Conservation (phyloP, 129 eudicot species). For the Tagetes patula region DNA sequence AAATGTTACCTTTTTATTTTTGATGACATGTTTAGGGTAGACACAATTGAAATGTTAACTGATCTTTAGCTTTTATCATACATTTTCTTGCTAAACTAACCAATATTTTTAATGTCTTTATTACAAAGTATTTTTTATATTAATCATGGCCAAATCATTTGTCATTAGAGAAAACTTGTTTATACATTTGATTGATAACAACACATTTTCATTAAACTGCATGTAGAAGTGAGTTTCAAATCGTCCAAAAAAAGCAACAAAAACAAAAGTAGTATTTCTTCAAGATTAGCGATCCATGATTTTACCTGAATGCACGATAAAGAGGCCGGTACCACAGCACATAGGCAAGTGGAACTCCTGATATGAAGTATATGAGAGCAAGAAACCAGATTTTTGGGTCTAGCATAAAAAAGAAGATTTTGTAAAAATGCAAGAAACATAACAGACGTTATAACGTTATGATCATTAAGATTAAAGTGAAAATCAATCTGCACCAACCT, state of each 20-base stretch:
- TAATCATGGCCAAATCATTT: background rate
- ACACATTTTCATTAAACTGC: background rate
- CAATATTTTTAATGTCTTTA: background rate
- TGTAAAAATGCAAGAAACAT: slow-evolving; percentile 10
- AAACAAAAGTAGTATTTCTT: background rate
- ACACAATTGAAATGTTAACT: background rate
- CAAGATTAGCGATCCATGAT: background rate
- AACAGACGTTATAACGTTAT: slow-evolving; percentile 17
- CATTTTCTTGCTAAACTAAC: background rate
- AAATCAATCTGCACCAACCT: slow-evolving; percentile 46
- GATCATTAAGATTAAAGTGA: background rate
- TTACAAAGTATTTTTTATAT: background rate
- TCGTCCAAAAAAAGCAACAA: background rate
- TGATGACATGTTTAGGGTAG: background rate
- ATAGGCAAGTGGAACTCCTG: slow-evolving; percentile 83
- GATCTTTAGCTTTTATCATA: background rate
- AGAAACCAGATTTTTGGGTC: slow-evolving; percentile 80
- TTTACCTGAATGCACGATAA: slow-evolving; percentile 90
- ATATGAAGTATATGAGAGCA: slow-evolving; percentile 73
- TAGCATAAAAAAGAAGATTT: slow-evolving; percentile 18
- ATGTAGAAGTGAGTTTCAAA: background rate
- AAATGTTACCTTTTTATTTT: slow-evolving; percentile 7
- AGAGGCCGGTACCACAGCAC: slow-evolving; percentile 90
- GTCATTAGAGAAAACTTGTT: background rate
- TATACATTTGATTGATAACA: background rate